Evolutionary conservation across 2,329 filamentous ascomycete genomes (phyloP).

Genomic region (Diaporthe sp.): DNA sequence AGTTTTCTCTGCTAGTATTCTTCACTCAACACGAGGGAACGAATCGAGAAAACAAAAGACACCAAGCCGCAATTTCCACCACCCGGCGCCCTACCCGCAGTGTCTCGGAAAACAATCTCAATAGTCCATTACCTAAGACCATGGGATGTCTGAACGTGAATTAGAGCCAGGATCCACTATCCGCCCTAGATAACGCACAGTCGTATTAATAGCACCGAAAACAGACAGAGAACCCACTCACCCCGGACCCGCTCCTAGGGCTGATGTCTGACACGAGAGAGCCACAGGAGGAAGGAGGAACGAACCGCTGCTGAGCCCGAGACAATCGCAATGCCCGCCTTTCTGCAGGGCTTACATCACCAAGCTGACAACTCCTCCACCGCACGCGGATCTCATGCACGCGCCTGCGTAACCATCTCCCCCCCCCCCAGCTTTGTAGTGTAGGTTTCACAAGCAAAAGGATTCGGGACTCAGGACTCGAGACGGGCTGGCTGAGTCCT

Average conservation of each 20-base stretch:
- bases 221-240: background rate
- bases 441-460: background rate
- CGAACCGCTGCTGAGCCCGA: background rate
- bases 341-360: conserved; percentile 27
- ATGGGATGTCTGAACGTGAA: background rate
- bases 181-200: conserved; percentile 10
- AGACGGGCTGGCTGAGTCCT: background rate
- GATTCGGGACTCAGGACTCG: background rate
- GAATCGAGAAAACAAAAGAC: too few relatives aligned
- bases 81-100: background rate
- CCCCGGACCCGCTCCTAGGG: background rate
- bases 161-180: background rate
- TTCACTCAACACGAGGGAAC: too few relatives aligned
- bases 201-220: background rate
- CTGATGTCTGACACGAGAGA: conserved; percentile 2
- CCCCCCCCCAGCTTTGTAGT: too few relatives aligned
- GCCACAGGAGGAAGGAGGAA: background rate
- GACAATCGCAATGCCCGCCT: conserved; percentile 23
- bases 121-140: background rate
- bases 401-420: background rate
- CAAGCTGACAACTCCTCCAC: background rate
- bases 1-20: too few relatives aligned
- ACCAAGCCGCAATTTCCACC: too few relatives aligned
- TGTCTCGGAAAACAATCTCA: background rate
- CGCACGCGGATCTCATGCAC: background rate